Conservation (phyloP, 108 stramenopile species). For the Cyclotella kingstonii region DNA sequence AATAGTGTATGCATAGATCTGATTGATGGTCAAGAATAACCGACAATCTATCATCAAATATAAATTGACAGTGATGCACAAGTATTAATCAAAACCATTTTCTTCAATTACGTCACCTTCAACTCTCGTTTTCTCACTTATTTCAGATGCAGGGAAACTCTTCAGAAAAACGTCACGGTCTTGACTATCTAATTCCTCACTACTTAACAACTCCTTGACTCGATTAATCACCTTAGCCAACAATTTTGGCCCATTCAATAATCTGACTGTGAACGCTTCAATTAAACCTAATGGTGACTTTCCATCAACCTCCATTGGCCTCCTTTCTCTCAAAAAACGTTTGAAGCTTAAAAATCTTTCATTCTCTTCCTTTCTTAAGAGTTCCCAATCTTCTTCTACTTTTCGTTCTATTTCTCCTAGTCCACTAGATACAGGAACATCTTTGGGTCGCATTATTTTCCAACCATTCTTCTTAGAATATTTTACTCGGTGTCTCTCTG, state of each 20-base stretch:
- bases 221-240: slow-evolving; percentile 53
- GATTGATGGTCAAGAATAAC: neutral
- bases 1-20: no score
- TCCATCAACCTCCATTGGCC: slow-evolving; percentile 64
- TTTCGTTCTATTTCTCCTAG: slow-evolving; percentile 69
- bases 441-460: slow-evolving; percentile 64
- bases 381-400: slow-evolving; percentile 55
- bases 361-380: slow-evolving; percentile 65
- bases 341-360: slow-evolving; percentile 61
- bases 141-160: neutral
- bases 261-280: slow-evolving; percentile 68
- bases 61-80: neutral
- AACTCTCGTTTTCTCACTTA: neutral
- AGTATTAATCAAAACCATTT: neutral
- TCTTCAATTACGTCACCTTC: neutral
- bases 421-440: slow-evolving; percentile 58
- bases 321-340: slow-evolving; percentile 54
- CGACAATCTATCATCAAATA: no score
- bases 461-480: slow-evolving; percentile 50
- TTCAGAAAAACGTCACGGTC: slow-evolving; percentile 22
- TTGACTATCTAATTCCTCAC: slow-evolving; percentile 42
- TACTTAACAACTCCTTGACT: slow-evolving; percentile 65
- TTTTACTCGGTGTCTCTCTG: slow-evolving; percentile 60
- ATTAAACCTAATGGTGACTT: slow-evolving; percentile 57
- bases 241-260: slow-evolving; percentile 63